These are phyloP conservation scores for Phytophthora citrophthora DNA, from an alignment of 352 stramenopile species.

Conservation along the genomic window DNA sequence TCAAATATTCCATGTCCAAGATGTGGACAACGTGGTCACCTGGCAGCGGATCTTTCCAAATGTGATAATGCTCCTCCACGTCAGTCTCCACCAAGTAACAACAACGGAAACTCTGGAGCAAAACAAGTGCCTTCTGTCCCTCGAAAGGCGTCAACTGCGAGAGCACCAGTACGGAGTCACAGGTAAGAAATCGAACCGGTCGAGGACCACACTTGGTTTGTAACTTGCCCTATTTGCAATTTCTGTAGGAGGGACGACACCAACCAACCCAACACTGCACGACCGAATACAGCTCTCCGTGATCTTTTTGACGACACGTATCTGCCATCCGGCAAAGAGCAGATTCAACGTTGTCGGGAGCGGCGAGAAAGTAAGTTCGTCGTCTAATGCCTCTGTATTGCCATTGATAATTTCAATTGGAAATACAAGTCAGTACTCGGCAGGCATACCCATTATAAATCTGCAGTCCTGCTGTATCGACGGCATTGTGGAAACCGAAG, in stretches of 20 bases:
- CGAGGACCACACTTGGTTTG: background rate
- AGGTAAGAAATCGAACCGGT: background rate
- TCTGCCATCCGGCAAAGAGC: conserved; percentile 60
- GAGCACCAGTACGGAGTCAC: background rate
- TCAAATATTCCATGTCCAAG: conserved; percentile 65
- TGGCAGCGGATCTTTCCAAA: conserved; percentile 53
- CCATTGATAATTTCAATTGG: too few species aligned
- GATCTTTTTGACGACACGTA: conserved; percentile 71
- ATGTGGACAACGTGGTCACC: conserved; percentile 61
- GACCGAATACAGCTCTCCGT: conserved; percentile 33
- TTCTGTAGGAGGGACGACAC: conserved; percentile 1
- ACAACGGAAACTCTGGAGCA: conserved; percentile 5
- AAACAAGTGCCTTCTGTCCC: conserved; percentile 14
- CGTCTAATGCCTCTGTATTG: too few species aligned
- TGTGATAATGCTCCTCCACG: conserved; percentile 40
- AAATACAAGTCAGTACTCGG: too few species aligned
- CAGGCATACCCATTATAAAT: too few species aligned
- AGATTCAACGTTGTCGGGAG: conserved; percentile 53
- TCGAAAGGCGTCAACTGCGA: conserved; percentile 23
- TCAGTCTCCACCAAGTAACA: conserved; percentile 24
- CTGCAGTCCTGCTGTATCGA: too few species aligned
- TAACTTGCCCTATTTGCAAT: background rate
- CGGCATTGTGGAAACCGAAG: too few species aligned
- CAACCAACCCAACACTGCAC: conserved; percentile 17
- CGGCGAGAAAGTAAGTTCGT: background rate